Evolutionary conservation across 352 stramenopile species (phyloP).

Genomic region (Phytopythium montanum): DNA sequence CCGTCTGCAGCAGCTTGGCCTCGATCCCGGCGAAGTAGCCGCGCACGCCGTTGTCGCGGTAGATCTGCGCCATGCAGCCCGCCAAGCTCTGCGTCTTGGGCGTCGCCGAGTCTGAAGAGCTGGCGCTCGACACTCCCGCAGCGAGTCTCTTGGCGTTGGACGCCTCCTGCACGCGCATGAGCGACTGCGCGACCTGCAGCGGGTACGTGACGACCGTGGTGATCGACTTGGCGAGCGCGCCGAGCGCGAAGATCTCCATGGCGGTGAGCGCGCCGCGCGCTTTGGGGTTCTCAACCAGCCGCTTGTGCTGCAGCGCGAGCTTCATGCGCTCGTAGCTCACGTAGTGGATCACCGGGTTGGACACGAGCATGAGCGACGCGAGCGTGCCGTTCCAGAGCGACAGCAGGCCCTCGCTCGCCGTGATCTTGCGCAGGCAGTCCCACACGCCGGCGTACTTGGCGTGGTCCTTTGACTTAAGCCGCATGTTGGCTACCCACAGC

Average conservation of each 20-base stretch:
- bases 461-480: slow-evolving; percentile 86
- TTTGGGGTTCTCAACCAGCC: slow-evolving; percentile 11
- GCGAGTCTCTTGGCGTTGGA: slow-evolving; percentile 9
- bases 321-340: slow-evolving; percentile 94
- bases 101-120: neutral
- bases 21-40: slow-evolving; percentile 90
- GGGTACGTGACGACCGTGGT: slow-evolving; percentile 94
- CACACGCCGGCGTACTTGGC: slow-evolving; percentile 53
- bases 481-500: slow-evolving; percentile 93
- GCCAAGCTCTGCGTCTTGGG: slow-evolving; percentile 14
- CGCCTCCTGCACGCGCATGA: slow-evolving; percentile 74
- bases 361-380: slow-evolving; percentile 91
- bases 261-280: slow-evolving; percentile 38
- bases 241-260: slow-evolving; percentile 90
- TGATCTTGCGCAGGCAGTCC: slow-evolving; percentile 56
- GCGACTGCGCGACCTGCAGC: slow-evolving; percentile 91
- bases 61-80: slow-evolving; percentile 57
- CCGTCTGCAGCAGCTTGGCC: slow-evolving; percentile 93
- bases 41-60: slow-evolving; percentile 58
- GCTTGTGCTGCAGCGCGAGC: slow-evolving; percentile 47
- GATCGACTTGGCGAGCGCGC: slow-evolving; percentile 89
- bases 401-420: slow-evolving; percentile 64
- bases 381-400: slow-evolving; percentile 92
- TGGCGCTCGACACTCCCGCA: neutral
- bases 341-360: slow-evolving; percentile 96